Conservation (phyloP, 2,329 filamentous ascomycete genomes). For the Chrysoporthe puriensis region DNA sequence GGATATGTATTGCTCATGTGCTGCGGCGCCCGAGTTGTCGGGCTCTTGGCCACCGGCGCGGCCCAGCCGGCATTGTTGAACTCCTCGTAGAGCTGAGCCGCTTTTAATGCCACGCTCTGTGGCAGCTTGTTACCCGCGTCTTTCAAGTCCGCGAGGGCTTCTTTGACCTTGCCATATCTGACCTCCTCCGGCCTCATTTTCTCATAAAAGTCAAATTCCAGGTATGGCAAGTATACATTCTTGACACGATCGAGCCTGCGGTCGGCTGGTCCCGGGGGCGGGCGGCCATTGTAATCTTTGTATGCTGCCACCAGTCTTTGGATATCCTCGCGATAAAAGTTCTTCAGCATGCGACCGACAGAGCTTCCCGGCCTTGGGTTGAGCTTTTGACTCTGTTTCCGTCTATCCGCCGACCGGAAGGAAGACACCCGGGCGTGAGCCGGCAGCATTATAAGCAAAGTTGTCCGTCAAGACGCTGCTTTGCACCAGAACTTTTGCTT, state of each 20-base stretch:
- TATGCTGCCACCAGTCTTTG: neutral
- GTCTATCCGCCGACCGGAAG: no score
- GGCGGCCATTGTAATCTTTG: neutral
- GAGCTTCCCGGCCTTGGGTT: neutral
- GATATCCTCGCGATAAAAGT: neutral
- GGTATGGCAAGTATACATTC: neutral
- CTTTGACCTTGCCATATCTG: neutral
- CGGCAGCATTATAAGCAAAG: neutral
- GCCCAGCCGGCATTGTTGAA: conserved; percentile 19
- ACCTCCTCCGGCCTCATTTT: neutral
- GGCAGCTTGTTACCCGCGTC: conserved; percentile 2
- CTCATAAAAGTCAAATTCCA: neutral
- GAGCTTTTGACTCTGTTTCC: neutral
- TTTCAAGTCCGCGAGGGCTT: neutral
- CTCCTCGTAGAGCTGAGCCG: conserved; percentile 11
- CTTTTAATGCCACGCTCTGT: neutral
- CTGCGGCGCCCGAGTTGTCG: neutral
- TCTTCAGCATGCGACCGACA: neutral
- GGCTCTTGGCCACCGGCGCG: neutral
- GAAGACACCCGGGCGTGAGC: neutral
- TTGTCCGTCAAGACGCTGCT: no score
- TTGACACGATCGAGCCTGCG: neutral
- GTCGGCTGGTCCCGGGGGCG: neutral
- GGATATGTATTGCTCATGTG: conserved; percentile 26
- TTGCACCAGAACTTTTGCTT: no score